Base-by-base conservation (phyloP, 1,284 basidiomycete genomes). In the Neolentinus lepideus region DNA sequence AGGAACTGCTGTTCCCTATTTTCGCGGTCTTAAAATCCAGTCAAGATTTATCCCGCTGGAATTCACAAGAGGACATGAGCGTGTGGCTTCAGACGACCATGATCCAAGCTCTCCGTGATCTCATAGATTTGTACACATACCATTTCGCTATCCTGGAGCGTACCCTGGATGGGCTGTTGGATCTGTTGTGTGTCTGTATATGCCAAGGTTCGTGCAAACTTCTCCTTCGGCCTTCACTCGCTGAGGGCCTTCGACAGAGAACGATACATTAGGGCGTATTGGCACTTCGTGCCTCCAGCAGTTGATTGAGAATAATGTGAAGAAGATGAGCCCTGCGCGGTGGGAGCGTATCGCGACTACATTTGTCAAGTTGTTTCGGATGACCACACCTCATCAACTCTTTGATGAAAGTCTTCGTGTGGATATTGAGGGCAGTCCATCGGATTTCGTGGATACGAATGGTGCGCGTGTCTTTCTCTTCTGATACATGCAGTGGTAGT, bases 41-140 rank as follows among this genome's bases (percentile, higher is more conserved):
- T 62, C 88, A 85, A 74, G 95, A 98, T 68, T 72, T 98, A 31
- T 92, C 91, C 14, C 84, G 94, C 26, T 98, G 98, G 76, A 92
- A 80, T 66, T 95, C 93, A 1, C 93, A 98, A 66, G 97, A 99
- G 68, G 97, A 99, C 65, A 97, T 98, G 94, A 97, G 94, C 64
- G 95, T 99, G 14, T 99, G 97, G 97, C 74, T 99, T 51, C 98
- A 94, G 46, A 98, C 97, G 8, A 99, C 97, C 1, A 95, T 99
- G 88, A 98, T 99, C 56, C 96, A 99, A 68, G 97, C 97, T 1
- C 78, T 99, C 56, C 84, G 97, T 33, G 93, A 98, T 70, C 78
- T 99, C 60, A 92, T 99, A 59, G 93, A 97, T 67, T 81, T 99
- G 21, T 99, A 97, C 71, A 97, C 97, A 1, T 92, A 85, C 73